phyloP scores from a whole-genome alignment of 2,329 filamentous ascomycete genomes.

The Diaporthe citrichinensis region DNA sequence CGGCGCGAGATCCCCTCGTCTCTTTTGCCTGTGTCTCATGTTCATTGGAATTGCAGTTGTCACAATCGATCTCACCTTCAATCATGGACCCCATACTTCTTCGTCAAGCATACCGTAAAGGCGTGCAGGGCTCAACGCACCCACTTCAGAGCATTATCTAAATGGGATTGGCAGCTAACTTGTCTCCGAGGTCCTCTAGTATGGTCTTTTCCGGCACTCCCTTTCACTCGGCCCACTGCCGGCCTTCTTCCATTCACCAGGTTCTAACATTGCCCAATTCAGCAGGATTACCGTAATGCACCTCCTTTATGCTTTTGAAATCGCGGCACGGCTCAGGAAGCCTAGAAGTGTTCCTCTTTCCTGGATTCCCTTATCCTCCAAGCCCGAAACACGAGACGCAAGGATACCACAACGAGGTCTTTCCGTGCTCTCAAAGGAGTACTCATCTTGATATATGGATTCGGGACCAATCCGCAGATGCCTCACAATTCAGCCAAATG shows the following conservation, averaged over 20 bases:
- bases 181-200: neutral
- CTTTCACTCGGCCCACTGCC: neutral
- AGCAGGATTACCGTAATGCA: neutral
- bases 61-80: neutral
- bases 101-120: neutral
- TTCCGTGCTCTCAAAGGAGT: neutral
- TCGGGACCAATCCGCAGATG: no score
- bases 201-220: slow-evolving; percentile 12
- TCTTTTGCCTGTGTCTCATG: neutral
- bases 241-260: neutral
- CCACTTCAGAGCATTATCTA: no score
- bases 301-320: neutral
- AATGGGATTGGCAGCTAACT: neutral
- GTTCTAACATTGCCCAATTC: neutral
- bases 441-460: neutral
- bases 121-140: no score
- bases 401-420: neutral
- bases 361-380: neutral
- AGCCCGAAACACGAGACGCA: neutral
- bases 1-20: no score
- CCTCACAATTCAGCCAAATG: neutral
- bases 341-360: neutral
- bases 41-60: neutral
- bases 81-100: neutral
- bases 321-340: neutral